Conservation (phyloP, 768 basidiomycete species). For the Trametes cubensis region DNA sequence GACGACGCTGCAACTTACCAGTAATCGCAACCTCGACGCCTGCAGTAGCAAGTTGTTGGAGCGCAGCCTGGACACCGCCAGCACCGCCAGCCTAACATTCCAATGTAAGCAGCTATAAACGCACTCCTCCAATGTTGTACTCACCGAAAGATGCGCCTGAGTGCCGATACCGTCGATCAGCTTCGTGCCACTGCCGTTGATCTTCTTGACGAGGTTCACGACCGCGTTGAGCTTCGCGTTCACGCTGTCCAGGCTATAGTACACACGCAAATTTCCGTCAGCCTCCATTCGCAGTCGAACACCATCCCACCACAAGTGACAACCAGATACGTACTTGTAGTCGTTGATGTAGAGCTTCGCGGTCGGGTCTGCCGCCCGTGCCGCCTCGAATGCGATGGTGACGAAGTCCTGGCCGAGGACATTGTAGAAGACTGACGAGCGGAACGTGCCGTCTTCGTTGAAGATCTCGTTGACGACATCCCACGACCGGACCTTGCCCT, state of each 20-base stretch:
- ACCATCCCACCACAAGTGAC: too few relatives aligned
- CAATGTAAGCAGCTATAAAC: not conserved
- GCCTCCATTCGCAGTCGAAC: not conserved
- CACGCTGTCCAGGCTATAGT: constrained; percentile 49
- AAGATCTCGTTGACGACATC: constrained; percentile 45
- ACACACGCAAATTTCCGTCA: not conserved
- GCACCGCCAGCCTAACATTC: constrained; percentile 41
- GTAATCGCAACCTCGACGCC: constrained; percentile 51
- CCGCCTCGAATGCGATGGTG: constrained; percentile 53
- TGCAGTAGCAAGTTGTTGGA: constrained; percentile 47
- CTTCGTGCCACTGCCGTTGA: constrained; percentile 41
- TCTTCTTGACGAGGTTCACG: constrained; percentile 45
- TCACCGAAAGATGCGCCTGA: constrained; percentile 44
- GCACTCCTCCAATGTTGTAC: not conserved
- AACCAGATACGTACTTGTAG: constrained; percentile 29
- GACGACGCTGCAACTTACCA: constrained; percentile 31
- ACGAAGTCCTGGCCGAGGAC: constrained; percentile 55
- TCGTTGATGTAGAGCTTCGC: constrained; percentile 54
- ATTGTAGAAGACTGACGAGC: constrained; percentile 50
- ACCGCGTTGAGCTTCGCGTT: constrained; percentile 46
- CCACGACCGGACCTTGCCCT: constrained; percentile 41
- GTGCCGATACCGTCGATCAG: constrained; percentile 55
- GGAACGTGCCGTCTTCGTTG: constrained; percentile 53
- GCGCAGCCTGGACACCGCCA: constrained; percentile 45
- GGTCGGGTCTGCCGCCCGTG: constrained; percentile 49